Percentiles rank a stretch among this genome's conserved stretches.
phyloP scores from a whole-genome alignment of 257 asterid species.

The Eustoma russellianum region DNA sequence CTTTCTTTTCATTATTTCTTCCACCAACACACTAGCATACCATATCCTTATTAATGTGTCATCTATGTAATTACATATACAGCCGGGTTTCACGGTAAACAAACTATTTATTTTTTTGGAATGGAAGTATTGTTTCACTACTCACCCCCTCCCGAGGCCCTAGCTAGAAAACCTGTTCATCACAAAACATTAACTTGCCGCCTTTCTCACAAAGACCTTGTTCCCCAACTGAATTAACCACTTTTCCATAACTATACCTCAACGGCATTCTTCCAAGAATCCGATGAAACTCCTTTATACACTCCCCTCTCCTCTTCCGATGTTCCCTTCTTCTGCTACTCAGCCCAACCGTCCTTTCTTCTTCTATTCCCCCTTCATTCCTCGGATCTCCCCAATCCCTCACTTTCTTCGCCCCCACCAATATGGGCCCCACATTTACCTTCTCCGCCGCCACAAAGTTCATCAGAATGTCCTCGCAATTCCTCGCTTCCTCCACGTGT shows the following conservation, averaged over 20 bases:
- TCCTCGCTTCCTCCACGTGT: constrained; percentile 47
- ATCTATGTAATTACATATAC: too few species aligned
- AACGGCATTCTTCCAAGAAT: constrained; percentile 65
- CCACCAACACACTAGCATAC: too few species aligned
- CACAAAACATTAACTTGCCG: constrained; percentile 63
- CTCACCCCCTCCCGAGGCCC: too few species aligned
- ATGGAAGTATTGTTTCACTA: too few species aligned
- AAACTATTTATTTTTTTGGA: too few species aligned
- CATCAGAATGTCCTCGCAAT: constrained; percentile 91
- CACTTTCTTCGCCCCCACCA: constrained; percentile 49
- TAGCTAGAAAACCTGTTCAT: constrained; percentile 26
- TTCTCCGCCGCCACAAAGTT: constrained; percentile 63
- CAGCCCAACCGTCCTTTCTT: constrained; percentile 62
- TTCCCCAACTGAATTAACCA: constrained; percentile 65
- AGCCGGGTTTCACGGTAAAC: too few species aligned
- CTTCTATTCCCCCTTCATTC: constrained; percentile 46
- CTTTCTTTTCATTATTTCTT: too few species aligned
- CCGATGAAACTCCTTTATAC: constrained; percentile 64
- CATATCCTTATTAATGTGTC: too few species aligned
- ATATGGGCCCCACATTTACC: constrained; percentile 44
- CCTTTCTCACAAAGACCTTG: constrained; percentile 69
- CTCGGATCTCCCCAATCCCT: constrained; percentile 91
- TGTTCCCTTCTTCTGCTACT: constrained; percentile 73
- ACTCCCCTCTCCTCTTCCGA: constrained; percentile 78
- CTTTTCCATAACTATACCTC: constrained; percentile 66